Evolutionary conservation across 2,329 filamentous ascomycete species (phyloP), one percentile per base, ranked within the genome.

Genomic region (Rachicladosporium sp.): DNA sequence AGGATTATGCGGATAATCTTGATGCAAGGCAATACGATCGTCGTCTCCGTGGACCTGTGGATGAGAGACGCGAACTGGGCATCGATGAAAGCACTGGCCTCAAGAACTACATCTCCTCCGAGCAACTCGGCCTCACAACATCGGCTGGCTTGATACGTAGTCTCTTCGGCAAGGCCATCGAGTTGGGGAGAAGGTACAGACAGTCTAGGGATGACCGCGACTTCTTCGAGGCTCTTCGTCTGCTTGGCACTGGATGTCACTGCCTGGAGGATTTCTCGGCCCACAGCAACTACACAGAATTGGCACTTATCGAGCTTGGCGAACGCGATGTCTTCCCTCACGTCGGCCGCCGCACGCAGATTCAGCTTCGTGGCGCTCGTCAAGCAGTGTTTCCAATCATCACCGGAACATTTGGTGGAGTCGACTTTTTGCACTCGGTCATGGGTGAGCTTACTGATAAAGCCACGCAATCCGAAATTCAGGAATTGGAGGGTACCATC

Each of bases 101-200:
- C 44, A 96, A 96, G 67, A 91, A 88, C 60, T 95, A 95, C 63
- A 95, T 95, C 60, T 86, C 88, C 31, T 87, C 87, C 46, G 88
- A 95, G 59, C 67, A 75, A 37, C 64, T 73, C 42, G 74, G 76
- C 34, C 91, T 93, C 57, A 83, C 82, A 63, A 93, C 82, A 33
- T 93, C 85, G 36, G 82, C 87, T 42, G 68, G 71, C 35, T 77
- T 93, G 53, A 75, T 94, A 44, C 76, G 83, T 38, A 71, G 74
- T 46, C 75, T 93, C 1, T 84, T 94, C 47, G 63, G 69, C 34
- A 69, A 73, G 45, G 85, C 76, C 52, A 86, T 94, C 51, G 71
- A 89, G 51, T 75, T 91, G n/a, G 88, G 78, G 33, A 80, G 85
- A 43, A 71, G 70, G 35, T 94, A 89, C 60, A 71, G 69, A 43